phyloP scores from a whole-genome alignment of 83 land plant species.

The Picea abies region DNA sequence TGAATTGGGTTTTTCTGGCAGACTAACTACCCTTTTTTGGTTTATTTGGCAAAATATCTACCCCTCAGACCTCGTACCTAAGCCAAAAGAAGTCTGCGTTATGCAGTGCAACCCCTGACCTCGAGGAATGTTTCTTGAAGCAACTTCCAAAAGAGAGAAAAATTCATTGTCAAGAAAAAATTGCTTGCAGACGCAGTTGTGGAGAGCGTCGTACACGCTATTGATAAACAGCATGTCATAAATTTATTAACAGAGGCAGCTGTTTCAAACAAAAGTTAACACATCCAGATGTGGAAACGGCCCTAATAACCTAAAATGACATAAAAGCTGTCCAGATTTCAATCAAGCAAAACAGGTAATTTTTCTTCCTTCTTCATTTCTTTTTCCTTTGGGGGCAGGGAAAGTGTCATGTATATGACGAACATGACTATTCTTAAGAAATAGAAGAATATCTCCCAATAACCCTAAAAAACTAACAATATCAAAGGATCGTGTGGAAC shows the following conservation, averaged over 20 bases:
- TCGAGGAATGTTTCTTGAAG: neutral
- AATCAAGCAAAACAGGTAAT: neutral
- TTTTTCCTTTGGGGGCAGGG: too few relatives aligned
- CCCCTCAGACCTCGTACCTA: too few relatives aligned
- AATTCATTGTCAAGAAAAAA: too few relatives aligned
- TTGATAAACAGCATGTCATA: neutral
- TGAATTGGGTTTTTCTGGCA: too few relatives aligned
- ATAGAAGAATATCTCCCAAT: too few relatives aligned
- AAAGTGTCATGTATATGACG: constrained; percentile 34
- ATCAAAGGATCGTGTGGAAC: constrained; percentile 59
- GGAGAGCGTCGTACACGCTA: neutral
- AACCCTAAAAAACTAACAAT: constrained; percentile 34
- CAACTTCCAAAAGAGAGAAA: neutral
- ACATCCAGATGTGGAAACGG: neutral
- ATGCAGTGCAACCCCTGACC: too few relatives aligned
- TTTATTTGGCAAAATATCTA: too few relatives aligned
- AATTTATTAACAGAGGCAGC: neutral
- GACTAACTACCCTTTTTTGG: too few relatives aligned
- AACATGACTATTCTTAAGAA: constrained; percentile 42
- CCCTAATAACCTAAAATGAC: too few relatives aligned
- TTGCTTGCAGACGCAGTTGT: too few relatives aligned
- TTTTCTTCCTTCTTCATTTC: too few relatives aligned
- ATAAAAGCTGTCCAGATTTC: neutral
- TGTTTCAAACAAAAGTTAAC: neutral
- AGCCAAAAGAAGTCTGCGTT: too few relatives aligned